Base-by-base conservation (phyloP, 83 land plant species). In the Picea engelmannii region DNA sequence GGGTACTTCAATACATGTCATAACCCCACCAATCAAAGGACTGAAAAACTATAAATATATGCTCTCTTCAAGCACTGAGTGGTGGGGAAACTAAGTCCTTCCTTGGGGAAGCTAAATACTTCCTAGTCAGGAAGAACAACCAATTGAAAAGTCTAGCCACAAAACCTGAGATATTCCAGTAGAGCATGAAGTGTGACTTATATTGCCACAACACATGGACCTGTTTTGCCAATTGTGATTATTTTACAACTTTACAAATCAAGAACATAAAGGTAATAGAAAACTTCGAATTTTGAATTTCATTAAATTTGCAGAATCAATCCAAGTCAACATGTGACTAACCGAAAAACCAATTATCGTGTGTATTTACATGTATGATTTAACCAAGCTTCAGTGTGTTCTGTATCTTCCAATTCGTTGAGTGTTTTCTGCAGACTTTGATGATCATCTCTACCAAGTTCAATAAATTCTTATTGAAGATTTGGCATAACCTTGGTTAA, bases 201-300 rank as follows among this genome's bases (percentile, higher is more conserved):
- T 49, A 25, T n/a, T 12, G 2, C 58, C 78, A 74, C 31, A 23
- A 21, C 60, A 49, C 52, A 23, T 49, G 49, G 59, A 21, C 60
- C 60, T 74, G 7, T 42, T n/a, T 74, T 74, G 4, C 21, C 31
- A 52, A 6, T 47, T 74, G n/a, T 25, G 52, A 11, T 25, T 74
- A 74, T 49, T 74, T 25, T 74, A 74, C 60, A 74, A 74, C 78
- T 74, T 49, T 74, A 74, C 78, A 74, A 74, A 47, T 47, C 27
- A 74, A 21, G 78, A 74, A 21, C 21, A 12, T 21, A 74, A 74
- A 74, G 16, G 31, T 13, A 49, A 49, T 2, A 21, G 60, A n/a
- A n/a, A 49, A 8, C 52, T 49, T 49, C 6, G 10, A 71, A 73
- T 73, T 23, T 42, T n/a, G 25, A 47, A 74, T 8, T 74, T 4